phyloP scores from a whole-genome alignment of 2,329 filamentous ascomycete genomes.

The Colletotrichum sp. region DNA sequence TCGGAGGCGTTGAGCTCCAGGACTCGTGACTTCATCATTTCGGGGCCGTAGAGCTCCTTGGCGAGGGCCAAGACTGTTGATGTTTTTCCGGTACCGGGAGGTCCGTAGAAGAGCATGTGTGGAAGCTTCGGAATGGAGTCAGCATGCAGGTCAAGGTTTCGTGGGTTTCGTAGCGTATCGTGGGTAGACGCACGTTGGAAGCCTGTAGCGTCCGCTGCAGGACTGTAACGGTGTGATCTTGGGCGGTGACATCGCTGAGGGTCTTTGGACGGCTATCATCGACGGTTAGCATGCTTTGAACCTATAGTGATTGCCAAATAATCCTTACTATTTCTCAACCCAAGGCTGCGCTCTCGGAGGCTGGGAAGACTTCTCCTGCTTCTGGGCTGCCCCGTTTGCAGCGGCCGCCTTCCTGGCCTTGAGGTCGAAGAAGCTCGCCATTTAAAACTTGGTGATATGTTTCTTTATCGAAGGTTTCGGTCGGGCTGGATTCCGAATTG shows the following conservation, averaged over 20 bases:
- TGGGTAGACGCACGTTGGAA: conserved; percentile 72
- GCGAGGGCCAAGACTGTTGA: conserved; percentile 96
- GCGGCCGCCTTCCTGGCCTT: conserved; percentile 87
- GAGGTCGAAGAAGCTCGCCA: conserved; percentile 95
- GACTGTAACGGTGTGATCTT: conserved; percentile 95
- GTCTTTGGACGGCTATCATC: conserved; percentile 82
- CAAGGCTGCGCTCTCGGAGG: conserved; percentile 79
- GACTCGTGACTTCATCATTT: conserved; percentile 91
- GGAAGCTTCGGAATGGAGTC: conserved; percentile 65
- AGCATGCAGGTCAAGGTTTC: neutral
- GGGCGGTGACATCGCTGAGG: conserved; percentile 91
- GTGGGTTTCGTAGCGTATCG: neutral
- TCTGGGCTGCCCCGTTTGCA: conserved; percentile 67
- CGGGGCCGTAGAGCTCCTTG: conserved; percentile 95
- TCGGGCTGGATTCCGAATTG: neutral
- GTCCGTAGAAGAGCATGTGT: conserved; percentile 99
- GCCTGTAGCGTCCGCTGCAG: conserved; percentile 93
- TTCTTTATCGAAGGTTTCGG: neutral
- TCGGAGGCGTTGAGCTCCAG: conserved; percentile 99
- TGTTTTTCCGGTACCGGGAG: conserved; percentile 96
- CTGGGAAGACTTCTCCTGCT: conserved; percentile 66
- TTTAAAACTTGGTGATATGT: conserved; percentile 35
- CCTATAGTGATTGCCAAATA: neutral
- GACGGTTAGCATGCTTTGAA: conserved; percentile 29
- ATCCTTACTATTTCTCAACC: conserved; percentile 95